Conservation (phyloP, 108 stramenopile genomes). For the Conticribra guillardii region DNA sequence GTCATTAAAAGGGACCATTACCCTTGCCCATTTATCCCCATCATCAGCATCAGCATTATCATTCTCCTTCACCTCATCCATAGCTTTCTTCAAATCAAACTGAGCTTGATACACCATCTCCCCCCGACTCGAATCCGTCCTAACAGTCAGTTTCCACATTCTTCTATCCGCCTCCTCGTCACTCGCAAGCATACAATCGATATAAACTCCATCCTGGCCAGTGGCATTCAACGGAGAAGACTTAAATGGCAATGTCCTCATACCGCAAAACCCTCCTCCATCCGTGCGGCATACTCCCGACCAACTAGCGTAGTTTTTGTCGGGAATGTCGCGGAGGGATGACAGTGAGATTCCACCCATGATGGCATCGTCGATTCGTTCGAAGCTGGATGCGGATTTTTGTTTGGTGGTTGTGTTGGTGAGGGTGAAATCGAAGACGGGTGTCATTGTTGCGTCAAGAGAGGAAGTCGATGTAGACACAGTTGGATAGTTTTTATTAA, state of each 20-base stretch:
- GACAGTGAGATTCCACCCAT: conserved; percentile 80
- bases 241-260: conserved; percentile 69
- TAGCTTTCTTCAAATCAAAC: conserved; percentile 53
- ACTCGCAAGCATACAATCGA: conserved; percentile 63
- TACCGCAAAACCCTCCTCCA: conserved; percentile 84
- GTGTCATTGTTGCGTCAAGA: conserved; percentile 9
- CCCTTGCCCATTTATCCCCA: conserved; percentile 47
- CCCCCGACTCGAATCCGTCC: conserved; percentile 59
- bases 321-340: conserved; percentile 42
- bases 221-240: conserved; percentile 52
- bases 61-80: conserved; percentile 21
- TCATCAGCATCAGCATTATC: conserved; percentile 13
- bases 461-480: background rate
- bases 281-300: conserved; percentile 73
- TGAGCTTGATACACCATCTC: conserved; percentile 78
- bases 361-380: conserved; percentile 84
- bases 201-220: conserved; percentile 61
- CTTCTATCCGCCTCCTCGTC: conserved; percentile 73
- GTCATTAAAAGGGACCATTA: conserved; percentile 63
- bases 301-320: conserved; percentile 66
- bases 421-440: conserved; percentile 60
- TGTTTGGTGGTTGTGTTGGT: conserved; percentile 20
- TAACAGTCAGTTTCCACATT: conserved; percentile 79
- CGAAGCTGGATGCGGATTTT: conserved; percentile 60
- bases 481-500: too few relatives aligned